A percentile compares a stretch with the other conserved stretches of the same genome.
These are phyloP conservation scores for barley (Hordeum vulgare) DNA, from an alignment of 176 grass and related monocot genomes.

Conservation along the genomic window DNA sequence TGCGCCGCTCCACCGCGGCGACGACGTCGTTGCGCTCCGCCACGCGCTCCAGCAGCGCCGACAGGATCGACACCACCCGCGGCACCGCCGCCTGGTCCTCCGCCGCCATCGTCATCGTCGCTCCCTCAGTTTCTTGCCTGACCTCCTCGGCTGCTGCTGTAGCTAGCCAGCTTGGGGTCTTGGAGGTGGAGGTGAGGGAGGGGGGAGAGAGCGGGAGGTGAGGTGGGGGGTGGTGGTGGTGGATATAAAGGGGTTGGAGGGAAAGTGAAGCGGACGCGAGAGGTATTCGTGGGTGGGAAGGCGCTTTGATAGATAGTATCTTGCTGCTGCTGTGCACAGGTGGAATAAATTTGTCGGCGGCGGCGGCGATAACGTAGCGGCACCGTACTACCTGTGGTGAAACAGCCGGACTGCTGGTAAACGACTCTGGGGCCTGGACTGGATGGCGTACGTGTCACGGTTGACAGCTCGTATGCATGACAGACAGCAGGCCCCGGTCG, in stretches of 20 bases:
- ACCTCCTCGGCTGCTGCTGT: neutral
- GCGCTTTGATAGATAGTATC: neutral
- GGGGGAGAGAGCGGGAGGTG: neutral
- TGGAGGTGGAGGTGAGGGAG: neutral
- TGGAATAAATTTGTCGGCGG: neutral
- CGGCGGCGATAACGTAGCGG: neutral
- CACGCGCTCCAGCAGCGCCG: constrained; percentile 66
- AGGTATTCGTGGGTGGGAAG: neutral
- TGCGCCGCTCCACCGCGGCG: neutral
- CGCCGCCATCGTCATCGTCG: constrained; percentile 13
- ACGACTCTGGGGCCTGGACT: neutral
- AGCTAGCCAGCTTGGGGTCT: neutral
- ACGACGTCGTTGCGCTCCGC: constrained; percentile 59
- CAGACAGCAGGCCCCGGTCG: neutral
- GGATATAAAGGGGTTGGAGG: constrained; percentile 47
- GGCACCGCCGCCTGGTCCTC: constrained; percentile 50
- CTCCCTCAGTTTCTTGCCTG: neutral
- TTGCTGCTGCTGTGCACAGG: neutral
- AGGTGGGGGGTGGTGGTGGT: constrained; percentile 12
- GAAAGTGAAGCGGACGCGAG: constrained; percentile 15
- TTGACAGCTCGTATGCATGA: neutral
- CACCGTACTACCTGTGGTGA: neutral
- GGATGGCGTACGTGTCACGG: neutral
- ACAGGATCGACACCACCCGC: constrained; percentile 73
- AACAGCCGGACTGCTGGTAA: neutral